These are phyloP conservation scores for Microstegium vimineum DNA, from an alignment of 176 grass and related monocot genomes.

Conservation along the genomic window DNA sequence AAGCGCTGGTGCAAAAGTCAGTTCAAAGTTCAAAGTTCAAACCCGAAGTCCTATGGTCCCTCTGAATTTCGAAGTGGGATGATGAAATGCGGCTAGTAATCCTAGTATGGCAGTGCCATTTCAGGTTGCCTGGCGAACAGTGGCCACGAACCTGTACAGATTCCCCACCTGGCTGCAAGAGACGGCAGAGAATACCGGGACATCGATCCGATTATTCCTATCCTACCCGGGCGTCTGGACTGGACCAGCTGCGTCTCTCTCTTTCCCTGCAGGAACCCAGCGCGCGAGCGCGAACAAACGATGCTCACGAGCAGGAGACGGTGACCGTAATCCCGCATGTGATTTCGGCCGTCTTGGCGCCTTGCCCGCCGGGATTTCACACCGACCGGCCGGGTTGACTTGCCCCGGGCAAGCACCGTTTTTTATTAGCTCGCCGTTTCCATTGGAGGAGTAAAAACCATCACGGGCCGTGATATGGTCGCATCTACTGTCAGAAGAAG, in stretches of 20 bases:
- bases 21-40: no score
- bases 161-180: neutral
- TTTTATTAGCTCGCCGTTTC: neutral
- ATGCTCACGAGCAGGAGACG: slow-evolving; percentile 28
- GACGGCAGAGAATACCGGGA: slow-evolving; percentile 3
- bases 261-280: neutral
- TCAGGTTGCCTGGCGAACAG: neutral
- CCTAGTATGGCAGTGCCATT: no score
- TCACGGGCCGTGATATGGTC: neutral
- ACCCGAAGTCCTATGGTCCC: no score
- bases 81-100: no score
- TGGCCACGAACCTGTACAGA: neutral
- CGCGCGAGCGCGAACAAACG: slow-evolving; percentile 4
- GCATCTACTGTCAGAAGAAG: slow-evolving; percentile 21
- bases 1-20: no score
- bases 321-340: neutral
- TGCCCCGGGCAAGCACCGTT: neutral
- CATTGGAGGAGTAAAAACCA: neutral
- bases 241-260: neutral
- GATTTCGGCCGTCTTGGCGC: slow-evolving; percentile 20
- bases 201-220: neutral
- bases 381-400: neutral
- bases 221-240: neutral
- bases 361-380: neutral
- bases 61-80: no score